Percentiles rank a stretch among this genome's conserved stretches.
Conservation (phyloP, 495 filamentous ascomycete species). For the Trypethelium eluteriae region DNA sequence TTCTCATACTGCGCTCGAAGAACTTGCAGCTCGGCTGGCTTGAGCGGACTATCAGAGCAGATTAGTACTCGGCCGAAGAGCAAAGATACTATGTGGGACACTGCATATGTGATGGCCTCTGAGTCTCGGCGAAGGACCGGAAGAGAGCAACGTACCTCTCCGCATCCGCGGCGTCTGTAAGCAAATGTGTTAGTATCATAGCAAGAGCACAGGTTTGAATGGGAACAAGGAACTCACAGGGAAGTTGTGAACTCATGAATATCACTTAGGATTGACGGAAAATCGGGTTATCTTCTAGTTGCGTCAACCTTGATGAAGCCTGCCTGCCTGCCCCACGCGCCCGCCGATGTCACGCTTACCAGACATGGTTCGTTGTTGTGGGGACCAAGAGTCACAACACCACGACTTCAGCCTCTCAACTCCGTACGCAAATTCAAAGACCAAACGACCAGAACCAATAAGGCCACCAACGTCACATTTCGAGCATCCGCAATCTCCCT, state of each 20-base stretch:
- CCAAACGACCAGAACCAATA: not conserved
- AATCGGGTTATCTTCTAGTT: not conserved
- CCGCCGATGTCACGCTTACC: slow-evolving; percentile 2
- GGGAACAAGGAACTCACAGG: not conserved
- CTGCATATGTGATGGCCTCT: not conserved
- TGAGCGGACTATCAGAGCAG: slow-evolving; percentile 59
- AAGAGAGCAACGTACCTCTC: slow-evolving; percentile 60
- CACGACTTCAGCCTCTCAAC: not conserved
- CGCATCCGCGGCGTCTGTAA: slow-evolving; percentile 87
- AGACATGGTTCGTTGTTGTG: not conserved
- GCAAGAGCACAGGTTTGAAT: not conserved
- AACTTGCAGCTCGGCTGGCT: slow-evolving; percentile 81
- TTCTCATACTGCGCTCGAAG: slow-evolving; percentile 89
- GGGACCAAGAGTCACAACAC: not conserved
- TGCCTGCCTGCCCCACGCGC: not conserved
- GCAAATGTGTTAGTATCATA: slow-evolving; percentile 16
- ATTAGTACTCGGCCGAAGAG: slow-evolving; percentile 14
- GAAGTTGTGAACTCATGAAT: slow-evolving; percentile 6
- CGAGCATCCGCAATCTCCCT: not conserved
- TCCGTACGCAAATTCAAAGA: not conserved
- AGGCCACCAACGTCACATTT: not conserved
- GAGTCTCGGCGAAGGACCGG: not conserved
- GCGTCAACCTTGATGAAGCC: not conserved
- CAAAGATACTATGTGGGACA: slow-evolving; percentile 10
- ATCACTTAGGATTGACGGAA: not conserved